Percentiles rank a stretch among this genome's conserved stretches.
Conservation (phyloP, 768 basidiomycete species). For the Mycena epipterygia region DNA sequence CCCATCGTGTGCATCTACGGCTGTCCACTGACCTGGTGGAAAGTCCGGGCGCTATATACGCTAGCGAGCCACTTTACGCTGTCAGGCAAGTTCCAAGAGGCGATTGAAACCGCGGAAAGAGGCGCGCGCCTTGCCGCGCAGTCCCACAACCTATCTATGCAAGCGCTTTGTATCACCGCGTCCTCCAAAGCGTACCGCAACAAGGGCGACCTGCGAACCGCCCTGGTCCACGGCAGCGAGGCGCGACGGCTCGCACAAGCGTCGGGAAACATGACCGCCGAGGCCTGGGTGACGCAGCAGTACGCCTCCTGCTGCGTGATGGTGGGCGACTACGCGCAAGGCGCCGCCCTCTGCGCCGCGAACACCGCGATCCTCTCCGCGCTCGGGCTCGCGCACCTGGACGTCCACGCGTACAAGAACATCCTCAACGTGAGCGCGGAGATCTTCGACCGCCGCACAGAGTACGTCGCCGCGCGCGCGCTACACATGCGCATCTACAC, state of each 20-base stretch:
- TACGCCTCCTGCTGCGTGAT: constrained; percentile 17
- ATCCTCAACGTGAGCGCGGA: constrained; percentile 23
- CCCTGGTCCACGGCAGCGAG: neutral
- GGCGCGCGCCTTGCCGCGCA: constrained; percentile 14
- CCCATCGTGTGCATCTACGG: neutral
- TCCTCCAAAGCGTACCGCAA: constrained; percentile 17
- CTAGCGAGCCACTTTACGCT: neutral
- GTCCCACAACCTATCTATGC: neutral
- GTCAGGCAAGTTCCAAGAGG: constrained; percentile 2
- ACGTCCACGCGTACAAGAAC: constrained; percentile 21
- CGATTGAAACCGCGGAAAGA: neutral
- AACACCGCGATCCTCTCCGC: neutral
- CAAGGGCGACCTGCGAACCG: constrained; percentile 2
- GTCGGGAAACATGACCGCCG: constrained; percentile 18
- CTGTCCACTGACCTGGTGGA: neutral
- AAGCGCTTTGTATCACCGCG: constrained; percentile 16
- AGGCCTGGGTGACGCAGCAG: constrained; percentile 26
- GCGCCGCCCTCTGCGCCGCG: neutral
- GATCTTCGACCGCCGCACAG: constrained; percentile 22
- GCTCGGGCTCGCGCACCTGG: constrained; percentile 6
- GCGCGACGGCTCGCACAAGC: constrained; percentile 14
- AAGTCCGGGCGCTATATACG: constrained; percentile 13
- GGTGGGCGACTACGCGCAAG: constrained; percentile 15
- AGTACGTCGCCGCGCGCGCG: constrained; percentile 17
- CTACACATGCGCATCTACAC: constrained; percentile 8